These are phyloP conservation scores for Cercospora beticola DNA, from an alignment of 2,329 filamentous ascomycete species.

Conservation along the genomic window DNA sequence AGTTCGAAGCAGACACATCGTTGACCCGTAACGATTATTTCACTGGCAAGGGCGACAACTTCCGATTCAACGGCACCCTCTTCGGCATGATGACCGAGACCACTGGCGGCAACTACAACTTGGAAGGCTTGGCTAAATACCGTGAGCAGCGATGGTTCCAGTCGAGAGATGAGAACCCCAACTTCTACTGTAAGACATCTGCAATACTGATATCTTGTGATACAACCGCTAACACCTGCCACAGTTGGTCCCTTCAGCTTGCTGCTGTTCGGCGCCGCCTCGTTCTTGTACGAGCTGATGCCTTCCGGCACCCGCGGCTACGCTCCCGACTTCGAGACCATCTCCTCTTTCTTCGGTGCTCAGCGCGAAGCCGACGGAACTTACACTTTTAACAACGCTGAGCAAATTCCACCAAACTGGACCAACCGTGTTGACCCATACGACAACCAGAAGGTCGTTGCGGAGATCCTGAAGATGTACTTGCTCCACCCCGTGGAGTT, in stretches of 20 bases:
- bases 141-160: conserved; percentile 44
- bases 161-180: conserved; percentile 41
- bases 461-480: conserved; percentile 46
- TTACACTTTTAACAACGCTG: conserved; percentile 41
- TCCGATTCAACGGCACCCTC: conserved; percentile 44
- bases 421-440: conserved; percentile 38
- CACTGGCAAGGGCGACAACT: conserved; percentile 40
- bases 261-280: conserved; percentile 45
- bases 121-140: conserved; percentile 42
- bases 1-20: conserved; percentile 45
- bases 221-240: background rate
- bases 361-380: conserved; percentile 39
- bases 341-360: conserved; percentile 44
- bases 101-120: conserved; percentile 40
- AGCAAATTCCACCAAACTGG: conserved; percentile 46
- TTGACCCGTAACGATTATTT: conserved; percentile 47
- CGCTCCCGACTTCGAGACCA: conserved; percentile 39
- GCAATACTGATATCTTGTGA: background rate
- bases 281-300: conserved; percentile 47
- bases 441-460: conserved; percentile 39
- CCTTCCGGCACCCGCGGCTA: conserved; percentile 38
- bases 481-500: conserved; percentile 39
- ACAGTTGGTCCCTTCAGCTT: conserved; percentile 39
- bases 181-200: conserved; percentile 40
- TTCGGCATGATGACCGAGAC: conserved; percentile 42